Conservation (phyloP, 306 rosid genomes). For the Senna siamea region DNA sequence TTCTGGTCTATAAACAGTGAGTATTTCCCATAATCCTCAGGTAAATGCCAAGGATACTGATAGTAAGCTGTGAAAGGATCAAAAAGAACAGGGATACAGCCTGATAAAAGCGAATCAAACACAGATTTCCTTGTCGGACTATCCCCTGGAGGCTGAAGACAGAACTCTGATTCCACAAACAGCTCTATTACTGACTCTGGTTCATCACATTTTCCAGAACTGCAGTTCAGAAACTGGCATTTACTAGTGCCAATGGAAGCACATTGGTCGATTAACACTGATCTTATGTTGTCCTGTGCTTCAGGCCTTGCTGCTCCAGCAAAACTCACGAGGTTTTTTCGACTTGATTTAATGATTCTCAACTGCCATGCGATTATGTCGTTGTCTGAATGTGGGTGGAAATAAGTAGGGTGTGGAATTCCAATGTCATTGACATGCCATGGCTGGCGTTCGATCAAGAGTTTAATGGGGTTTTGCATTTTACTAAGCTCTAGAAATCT, state of each 20-base stretch:
- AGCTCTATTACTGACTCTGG: conserved; percentile 56
- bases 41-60: conserved; percentile 84
- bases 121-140: conserved; percentile 80
- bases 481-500: conserved; percentile 63
- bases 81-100: conserved; percentile 73
- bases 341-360: conserved; percentile 51
- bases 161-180: conserved; percentile 73
- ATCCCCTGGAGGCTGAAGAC: conserved; percentile 83
- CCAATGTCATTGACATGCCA: conserved; percentile 79
- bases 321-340: conserved; percentile 55
- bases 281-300: conserved; percentile 55
- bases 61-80: conserved; percentile 79
- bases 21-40: conserved; percentile 55
- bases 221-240: conserved; percentile 59
- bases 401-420: conserved; percentile 75
- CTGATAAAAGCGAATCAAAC: conserved; percentile 69
- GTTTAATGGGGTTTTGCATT: conserved; percentile 70
- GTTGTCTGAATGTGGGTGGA: conserved; percentile 71
- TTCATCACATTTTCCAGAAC: conserved; percentile 47
- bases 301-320: conserved; percentile 67
- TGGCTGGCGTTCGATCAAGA: conserved; percentile 79
- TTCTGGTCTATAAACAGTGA: conserved; percentile 71
- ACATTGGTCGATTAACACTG: conserved; percentile 64
- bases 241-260: conserved; percentile 36
- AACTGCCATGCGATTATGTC: conserved; percentile 67